Percentiles rank a stretch among this genome's conserved stretches.
Evolutionary conservation across 495 filamentous ascomycete genomes (phyloP).

Genomic region (Talaromyces borbonicus): DNA sequence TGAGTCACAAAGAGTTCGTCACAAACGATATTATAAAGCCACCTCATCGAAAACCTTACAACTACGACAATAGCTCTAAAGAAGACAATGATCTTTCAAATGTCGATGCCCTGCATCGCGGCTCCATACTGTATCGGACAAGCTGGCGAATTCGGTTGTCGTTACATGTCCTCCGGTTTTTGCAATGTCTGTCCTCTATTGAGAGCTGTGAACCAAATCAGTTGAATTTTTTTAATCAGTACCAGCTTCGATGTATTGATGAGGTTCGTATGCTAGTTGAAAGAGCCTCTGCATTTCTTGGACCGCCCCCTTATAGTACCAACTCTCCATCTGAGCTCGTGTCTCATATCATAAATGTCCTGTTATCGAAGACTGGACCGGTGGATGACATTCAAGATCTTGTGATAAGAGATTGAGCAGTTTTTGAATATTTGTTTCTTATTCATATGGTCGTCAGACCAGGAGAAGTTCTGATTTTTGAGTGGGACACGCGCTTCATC

Average conservation of each 20-base stretch:
- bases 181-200: neutral
- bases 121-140: neutral
- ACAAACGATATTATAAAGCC: neutral
- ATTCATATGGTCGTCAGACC: too few species aligned
- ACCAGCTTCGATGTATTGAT: conserved; percentile 1
- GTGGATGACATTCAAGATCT: neutral
- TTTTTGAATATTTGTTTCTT: neutral
- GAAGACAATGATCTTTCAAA: neutral
- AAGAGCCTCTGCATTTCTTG: neutral
- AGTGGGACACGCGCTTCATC: too few species aligned
- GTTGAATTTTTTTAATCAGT: neutral
- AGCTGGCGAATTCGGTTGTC: neutral
- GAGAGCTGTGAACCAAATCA: neutral
- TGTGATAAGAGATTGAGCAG: neutral
- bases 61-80: neutral
- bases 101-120: neutral
- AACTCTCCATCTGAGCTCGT: neutral
- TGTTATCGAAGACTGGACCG: neutral
- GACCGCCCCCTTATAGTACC: neutral
- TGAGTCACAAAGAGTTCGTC: neutral
- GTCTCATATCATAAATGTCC: neutral
- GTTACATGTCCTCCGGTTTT: neutral
- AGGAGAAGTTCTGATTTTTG: too few species aligned
- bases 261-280: neutral
- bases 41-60: neutral